Percentiles rank a stretch among this genome's conserved stretches.
phyloP scores from a whole-genome alignment of 179 eudicot species.

The Carnegiea gigantea region DNA sequence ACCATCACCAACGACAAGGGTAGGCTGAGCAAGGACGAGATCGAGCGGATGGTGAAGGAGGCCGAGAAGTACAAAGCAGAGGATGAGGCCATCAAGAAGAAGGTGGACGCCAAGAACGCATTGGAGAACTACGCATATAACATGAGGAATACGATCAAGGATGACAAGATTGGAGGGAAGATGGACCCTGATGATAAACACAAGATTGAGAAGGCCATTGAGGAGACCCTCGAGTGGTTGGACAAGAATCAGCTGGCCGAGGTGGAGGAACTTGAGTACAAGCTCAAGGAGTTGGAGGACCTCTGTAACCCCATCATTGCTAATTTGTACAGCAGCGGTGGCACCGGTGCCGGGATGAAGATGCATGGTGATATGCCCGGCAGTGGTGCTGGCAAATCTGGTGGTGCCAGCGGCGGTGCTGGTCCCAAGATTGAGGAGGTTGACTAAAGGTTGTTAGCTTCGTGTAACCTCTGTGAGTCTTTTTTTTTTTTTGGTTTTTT shows the following conservation, averaged over 20 bases:
- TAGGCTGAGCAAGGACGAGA: background rate
- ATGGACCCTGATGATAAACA: background rate
- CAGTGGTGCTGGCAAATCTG: background rate
- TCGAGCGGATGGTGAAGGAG: constrained; percentile 13
- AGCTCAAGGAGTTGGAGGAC: background rate
- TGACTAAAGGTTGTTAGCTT: background rate
- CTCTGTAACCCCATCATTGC: background rate
- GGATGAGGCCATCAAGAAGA: constrained; percentile 3
- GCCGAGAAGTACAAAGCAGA: constrained; percentile 2
- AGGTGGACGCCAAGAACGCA: background rate
- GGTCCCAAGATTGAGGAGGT: constrained; percentile 27
- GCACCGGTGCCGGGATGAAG: constrained; percentile 9
- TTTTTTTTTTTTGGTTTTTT: too few relatives aligned
- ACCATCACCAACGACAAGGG: background rate
- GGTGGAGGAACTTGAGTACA: background rate
- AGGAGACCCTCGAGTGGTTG: background rate
- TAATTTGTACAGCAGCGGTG: background rate
- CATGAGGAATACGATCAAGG: background rate
- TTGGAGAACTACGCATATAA: constrained; percentile 6
- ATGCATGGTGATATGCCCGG: constrained; percentile 20
- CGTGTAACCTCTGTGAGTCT: background rate
- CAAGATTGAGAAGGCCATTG: background rate
- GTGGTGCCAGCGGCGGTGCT: constrained; percentile 14
- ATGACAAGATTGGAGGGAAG: background rate
- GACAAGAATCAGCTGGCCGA: background rate